Base-by-base conservation (phyloP, 176 grass and related monocot genomes). In the Oryza officinalis region DNA sequence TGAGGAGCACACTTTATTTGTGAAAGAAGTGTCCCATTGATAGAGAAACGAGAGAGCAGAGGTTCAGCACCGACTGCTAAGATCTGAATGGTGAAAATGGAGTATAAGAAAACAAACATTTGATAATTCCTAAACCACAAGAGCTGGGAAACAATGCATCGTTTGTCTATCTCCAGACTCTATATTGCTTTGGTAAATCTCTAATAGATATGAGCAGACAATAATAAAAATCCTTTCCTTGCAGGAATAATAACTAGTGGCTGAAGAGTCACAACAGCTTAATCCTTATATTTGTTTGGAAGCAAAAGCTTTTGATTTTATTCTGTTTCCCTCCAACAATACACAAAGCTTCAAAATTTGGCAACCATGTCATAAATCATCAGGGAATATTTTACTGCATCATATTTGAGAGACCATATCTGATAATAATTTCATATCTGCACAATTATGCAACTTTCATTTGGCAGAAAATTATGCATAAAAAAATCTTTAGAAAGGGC, bases 1-100 rank as follows among this genome's bases (percentile, higher is more conserved):
- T 79, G 84, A 76, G 89, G 91, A 69, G 96, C 96, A 40, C 96
- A 98, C 67, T 98, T 96, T 79, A 98, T 90, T 96, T 96, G 91
- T 13, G 87, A 96, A 89, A 94, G 87, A 92, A 88, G 81, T 50
- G 64, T 28, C 49, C 93, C 89, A 20, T 89, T 92, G 67, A 99
- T 92, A 66, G 91, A 85, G 65, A 93, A 90, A 77, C 86, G 91
- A 59, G 83, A 89, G 13, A 99, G 91, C 33, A 85, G 28, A 75
- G 87, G 96, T 57, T 98, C 96, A 80, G 92, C 89, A 67, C 93
- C 96, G 64, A 92, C 91, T n/a, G 85, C 91, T 64, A 99, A 72
- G 82, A 99, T 89, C 96, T 96, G 83, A 90, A 78, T 67, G 61
- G 60, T 77, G 17, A 38, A 80, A 69, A 88, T 14, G 4, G 67